These are phyloP conservation scores for Fusarium sp. DNA, from an alignment of 2,329 filamentous ascomycete species.

Conservation along the genomic window DNA sequence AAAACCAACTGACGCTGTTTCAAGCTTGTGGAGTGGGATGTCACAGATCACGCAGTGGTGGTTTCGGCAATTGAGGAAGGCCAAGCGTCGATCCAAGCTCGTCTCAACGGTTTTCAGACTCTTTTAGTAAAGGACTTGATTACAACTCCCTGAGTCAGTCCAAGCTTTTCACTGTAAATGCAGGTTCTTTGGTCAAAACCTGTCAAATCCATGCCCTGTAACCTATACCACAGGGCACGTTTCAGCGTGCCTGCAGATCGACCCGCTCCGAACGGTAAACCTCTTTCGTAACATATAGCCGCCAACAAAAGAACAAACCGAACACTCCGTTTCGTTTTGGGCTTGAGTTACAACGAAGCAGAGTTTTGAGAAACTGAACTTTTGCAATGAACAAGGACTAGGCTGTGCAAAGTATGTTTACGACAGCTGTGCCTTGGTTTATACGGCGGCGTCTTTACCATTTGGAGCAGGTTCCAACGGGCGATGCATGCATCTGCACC, in stretches of 20 bases:
- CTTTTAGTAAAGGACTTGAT: constrained; percentile 15
- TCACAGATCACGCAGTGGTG: constrained; percentile 15
- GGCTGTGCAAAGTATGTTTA: not conserved
- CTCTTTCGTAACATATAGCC: constrained; percentile 1
- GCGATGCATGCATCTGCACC: constrained; percentile 13
- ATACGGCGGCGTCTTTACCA: constrained; percentile 7
- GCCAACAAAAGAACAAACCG: not conserved
- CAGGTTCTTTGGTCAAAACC: not conserved
- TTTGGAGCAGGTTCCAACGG: constrained; percentile 9
- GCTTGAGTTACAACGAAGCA: not conserved
- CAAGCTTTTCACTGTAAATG: not conserved
- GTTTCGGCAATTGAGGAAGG: constrained; percentile 30
- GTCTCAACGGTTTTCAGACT: constrained; percentile 9
- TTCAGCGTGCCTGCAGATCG: constrained; percentile 14
- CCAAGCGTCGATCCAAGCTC: constrained; percentile 1
- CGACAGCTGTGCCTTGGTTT: not conserved
- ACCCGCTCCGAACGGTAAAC: constrained; percentile 16
- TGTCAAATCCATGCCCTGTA: too few relatives aligned
- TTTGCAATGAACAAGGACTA: not conserved
- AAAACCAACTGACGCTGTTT: constrained; percentile 5
- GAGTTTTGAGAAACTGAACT: not conserved
- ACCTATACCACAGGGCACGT: not conserved
- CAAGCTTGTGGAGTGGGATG: constrained; percentile 14
- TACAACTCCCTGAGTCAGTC: constrained; percentile 19
- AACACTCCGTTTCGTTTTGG: constrained; percentile 29